Conservation (phyloP, 2,329 filamentous ascomycete species). For the Cercospora zeina region DNA sequence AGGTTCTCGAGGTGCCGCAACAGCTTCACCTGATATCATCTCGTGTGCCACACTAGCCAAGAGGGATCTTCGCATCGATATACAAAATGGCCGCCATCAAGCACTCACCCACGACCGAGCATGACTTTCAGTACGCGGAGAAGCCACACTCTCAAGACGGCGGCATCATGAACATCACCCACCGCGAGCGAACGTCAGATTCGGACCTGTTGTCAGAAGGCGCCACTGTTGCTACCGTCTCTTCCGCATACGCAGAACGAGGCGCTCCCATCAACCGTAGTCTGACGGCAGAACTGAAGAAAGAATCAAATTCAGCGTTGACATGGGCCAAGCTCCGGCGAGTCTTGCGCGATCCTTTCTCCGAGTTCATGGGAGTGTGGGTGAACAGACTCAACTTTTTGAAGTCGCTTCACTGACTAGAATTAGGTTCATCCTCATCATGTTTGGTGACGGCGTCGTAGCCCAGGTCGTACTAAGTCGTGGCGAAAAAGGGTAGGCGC, state of each 20-base stretch:
- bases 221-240: conserved; percentile 18
- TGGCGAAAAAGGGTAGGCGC: conserved; percentile 45
- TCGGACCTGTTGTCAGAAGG: conserved; percentile 18
- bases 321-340: conserved; percentile 58
- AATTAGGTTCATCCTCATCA: conserved; percentile 62
- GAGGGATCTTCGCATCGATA: not conserved
- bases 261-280: conserved; percentile 37
- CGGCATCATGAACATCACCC: conserved; percentile 25
- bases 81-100: conserved; percentile 8
- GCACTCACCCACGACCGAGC: conserved; percentile 3
- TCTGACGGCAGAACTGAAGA: conserved; percentile 32
- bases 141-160: conserved; percentile 13
- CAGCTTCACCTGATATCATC: not conserved
- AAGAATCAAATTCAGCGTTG: conserved; percentile 41
- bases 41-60: not conserved
- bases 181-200: conserved; percentile 29
- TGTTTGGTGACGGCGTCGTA: conserved; percentile 68
- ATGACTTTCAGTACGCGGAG: conserved; percentile 13
- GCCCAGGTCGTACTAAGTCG: conserved; percentile 66
- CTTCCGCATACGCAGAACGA: conserved; percentile 25
- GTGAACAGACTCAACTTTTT: not conserved
- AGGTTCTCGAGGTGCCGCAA: conserved; percentile 1
- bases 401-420: conserved; percentile 62
- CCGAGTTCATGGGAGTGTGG: conserved; percentile 62
- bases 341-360: conserved; percentile 59